Conservation (phyloP, 2,329 filamentous ascomycete species). For the Cercospora citrullina region DNA sequence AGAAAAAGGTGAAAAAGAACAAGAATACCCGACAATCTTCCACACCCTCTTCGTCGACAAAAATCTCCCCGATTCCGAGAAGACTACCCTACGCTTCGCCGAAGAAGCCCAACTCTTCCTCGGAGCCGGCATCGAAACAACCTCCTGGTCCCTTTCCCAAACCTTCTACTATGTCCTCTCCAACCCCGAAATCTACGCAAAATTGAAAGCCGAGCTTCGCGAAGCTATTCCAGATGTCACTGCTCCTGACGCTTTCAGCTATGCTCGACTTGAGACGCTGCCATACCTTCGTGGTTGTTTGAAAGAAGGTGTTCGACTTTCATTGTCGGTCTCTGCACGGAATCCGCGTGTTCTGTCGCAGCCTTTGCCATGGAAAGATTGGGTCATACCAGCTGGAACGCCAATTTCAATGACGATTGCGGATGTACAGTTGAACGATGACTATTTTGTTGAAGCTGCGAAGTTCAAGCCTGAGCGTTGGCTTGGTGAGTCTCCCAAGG, state of each 20-base stretch:
- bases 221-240: conserved; percentile 22
- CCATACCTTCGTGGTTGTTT: conserved; percentile 29
- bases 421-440: conserved; percentile 38
- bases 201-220: conserved; percentile 33
- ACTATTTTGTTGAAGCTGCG: conserved; percentile 37
- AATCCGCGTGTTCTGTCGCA: conserved; percentile 26
- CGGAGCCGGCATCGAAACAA: conserved; percentile 30
- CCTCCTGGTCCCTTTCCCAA: conserved; percentile 24
- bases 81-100: conserved; percentile 24
- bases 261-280: conserved; percentile 24
- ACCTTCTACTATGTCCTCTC: conserved; percentile 29
- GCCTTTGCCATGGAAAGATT: conserved; percentile 22
- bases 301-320: conserved; percentile 27
- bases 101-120: conserved; percentile 33
- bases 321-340: conserved; percentile 23
- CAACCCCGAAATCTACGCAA: conserved; percentile 21
- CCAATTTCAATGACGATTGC: conserved; percentile 36
- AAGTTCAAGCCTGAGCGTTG: conserved; percentile 40
- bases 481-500: conserved; percentile 32
- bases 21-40: conserved; percentile 28
- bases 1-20: conserved; percentile 17
- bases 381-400: conserved; percentile 31
- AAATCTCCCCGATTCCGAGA: conserved; percentile 27
- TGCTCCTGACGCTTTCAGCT: conserved; percentile 15
- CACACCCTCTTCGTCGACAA: conserved; percentile 26